Base-by-base conservation (phyloP, 2,329 filamentous ascomycete genomes). In the Dothideomycetidae sp. region DNA sequence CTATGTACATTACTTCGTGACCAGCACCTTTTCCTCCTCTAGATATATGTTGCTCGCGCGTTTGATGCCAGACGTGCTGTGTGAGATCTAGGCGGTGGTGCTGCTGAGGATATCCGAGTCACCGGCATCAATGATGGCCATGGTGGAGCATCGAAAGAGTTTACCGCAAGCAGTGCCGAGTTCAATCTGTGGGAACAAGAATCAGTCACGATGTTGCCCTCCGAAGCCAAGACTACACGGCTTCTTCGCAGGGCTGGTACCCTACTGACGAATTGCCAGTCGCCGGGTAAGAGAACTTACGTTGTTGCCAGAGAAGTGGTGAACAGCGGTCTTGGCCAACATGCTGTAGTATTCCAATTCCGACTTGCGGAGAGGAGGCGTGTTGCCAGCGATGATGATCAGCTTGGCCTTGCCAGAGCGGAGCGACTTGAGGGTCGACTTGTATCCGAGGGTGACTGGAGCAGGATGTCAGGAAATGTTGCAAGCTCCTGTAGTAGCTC, bases 291-390 rank as follows among this genome's bases (percentile, higher is more conserved):
- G 17, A 23, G 39, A 36, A 84, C 88, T 80, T 79, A 96, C 88
- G 77, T 96, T 96, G 79, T 92, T 93, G 58, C 90, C 90, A 53
- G 74, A 74, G 71, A 94, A 96, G 75, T 98, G 90, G 75, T 96
- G 88, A 58, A 96, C 88, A 50, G 81, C 78, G 56, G 80, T 83
- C 78, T 96, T 93, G 63, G 78, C 78, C 57, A 93, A 67, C 83
- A 90, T 90, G 62, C 75, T 75, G 72, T 86, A 85, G 71, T 83
- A 45, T 38, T 45, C 43, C 48, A 94, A 77, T 74, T 96, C 88
- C 58, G 76, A 83, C 80, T 96, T 98, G 66, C 88, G 79, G 57
- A 98, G 82, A 65, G 90, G 90, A 60, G 88, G 86, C 53, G 86
- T 93, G 75, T 98, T 96, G 68, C 82, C 85, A 53, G 79, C 62